Evolutionary conservation across 2,329 filamentous ascomycete genomes (phyloP), one percentile per base, ranked within the genome.

Genomic region (Rosellinia necatrix): DNA sequence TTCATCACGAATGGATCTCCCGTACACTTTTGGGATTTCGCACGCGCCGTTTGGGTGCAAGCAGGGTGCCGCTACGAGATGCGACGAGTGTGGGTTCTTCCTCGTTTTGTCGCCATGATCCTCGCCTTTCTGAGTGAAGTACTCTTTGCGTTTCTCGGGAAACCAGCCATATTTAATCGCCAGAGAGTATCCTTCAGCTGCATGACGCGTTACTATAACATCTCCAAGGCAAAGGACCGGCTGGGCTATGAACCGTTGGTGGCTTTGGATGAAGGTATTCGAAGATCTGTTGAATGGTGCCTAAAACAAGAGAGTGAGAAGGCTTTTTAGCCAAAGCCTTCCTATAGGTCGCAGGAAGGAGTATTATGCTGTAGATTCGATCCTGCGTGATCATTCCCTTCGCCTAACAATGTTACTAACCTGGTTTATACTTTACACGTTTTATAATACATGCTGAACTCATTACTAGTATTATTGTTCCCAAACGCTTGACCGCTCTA

Each of bases 221-320:
- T 43, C n/a, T 43, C 40, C 8, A 43, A 43, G 40, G 40, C 40
- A 5, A 13, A 19, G 15, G 21, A 25, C 21, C 25, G 22, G 4
- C 25, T 43, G 21, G 40, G 40, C 40, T 43, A 43, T 22, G 25
- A 43, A 29, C 40, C 22, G 13, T 22, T 43, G 10, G 40, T 43
- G 21, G 21, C 40, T 7, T 27, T 43, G n/a, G 21, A 43, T 27
- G 13, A 17, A 6, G 40, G 13, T 10, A 19, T 47, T 29, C 59
- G n/a, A 68, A 60, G 73, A 13, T 43, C 22, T 7, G 40, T 43
- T 8, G 4, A 12, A 17, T 38, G 35, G 35, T 38, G 21, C 35
- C 35, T 38, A 19, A 17, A 38, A 2, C 35, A 38, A n/a, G 35
- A 38, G n/a, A 19, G 35, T n/a, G n/a, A n/a, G n/a, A n/a, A n/a